phyloP scores from a whole-genome alignment of 163 green algal genomes.

The Trebouxia gelatinosa region DNA sequence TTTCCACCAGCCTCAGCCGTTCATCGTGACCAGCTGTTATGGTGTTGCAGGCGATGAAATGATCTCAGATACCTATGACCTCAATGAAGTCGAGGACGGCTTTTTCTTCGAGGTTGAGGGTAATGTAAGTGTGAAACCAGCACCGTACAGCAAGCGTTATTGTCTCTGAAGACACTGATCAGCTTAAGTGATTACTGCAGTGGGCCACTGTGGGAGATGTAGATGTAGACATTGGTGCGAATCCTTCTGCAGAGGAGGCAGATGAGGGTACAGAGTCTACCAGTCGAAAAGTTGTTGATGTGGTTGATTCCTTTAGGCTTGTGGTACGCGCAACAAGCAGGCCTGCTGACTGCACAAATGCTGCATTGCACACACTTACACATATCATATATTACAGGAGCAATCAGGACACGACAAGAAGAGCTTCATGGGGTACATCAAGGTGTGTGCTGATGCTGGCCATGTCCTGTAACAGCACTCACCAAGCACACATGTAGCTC shows the following conservation, averaged over 20 bases:
- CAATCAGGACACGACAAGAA: slow-evolving; percentile 68
- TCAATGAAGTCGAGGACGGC: slow-evolving; percentile 47
- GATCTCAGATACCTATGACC: slow-evolving; percentile 45
- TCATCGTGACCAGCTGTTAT: slow-evolving; percentile 2
- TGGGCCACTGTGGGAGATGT: slow-evolving; percentile 55
- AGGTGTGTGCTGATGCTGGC: too few species aligned
- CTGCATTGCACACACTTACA: too few species aligned
- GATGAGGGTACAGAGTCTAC: slow-evolving; percentile 55
- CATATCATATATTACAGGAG: slow-evolving; percentile 44
- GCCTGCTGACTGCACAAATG: neutral
- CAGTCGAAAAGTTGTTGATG: slow-evolving; percentile 56
- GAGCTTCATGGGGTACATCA: slow-evolving; percentile 60
- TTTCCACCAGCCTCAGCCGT: too few species aligned
- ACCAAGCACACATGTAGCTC: too few species aligned
- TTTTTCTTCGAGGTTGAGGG: slow-evolving; percentile 60
- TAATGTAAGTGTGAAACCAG: slow-evolving; percentile 43
- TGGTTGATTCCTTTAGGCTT: slow-evolving; percentile 64
- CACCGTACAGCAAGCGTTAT: too few species aligned
- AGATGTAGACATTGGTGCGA: slow-evolving; percentile 64
- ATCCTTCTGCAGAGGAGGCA: slow-evolving; percentile 61
- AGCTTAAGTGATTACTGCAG: slow-evolving; percentile 33
- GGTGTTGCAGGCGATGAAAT: slow-evolving; percentile 51
- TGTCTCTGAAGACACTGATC: too few species aligned
- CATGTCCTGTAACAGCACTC: too few species aligned
- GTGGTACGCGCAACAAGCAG: slow-evolving; percentile 31